Percentiles rank a stretch among this genome's conserved stretches.
Evolutionary conservation across 164 flowering plant genomes (phyloP).

Genomic region (Annona squamosa): DNA sequence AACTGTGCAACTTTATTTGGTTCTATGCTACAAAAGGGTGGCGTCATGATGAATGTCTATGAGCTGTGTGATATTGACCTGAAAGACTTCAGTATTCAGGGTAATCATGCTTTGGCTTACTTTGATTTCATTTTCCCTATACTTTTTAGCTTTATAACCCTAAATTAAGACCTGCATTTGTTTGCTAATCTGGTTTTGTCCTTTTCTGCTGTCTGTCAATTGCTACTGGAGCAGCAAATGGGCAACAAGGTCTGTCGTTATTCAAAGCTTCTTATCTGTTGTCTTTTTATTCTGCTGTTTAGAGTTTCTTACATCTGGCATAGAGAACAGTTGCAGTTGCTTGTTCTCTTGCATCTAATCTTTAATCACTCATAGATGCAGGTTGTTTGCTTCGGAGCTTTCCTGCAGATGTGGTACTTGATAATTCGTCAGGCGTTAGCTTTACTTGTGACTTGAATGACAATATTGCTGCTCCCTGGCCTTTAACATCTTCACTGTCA

Average conservation of each 20-base stretch:
- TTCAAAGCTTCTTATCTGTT: background rate
- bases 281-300: background rate
- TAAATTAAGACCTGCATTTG: background rate
- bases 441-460: constrained; percentile 91
- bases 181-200: constrained; percentile 12
- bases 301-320: background rate
- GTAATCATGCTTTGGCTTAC: constrained; percentile 20
- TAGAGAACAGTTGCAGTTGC: background rate
- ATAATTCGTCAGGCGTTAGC: constrained; percentile 71
- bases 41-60: constrained; percentile 76
- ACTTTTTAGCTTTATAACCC: constrained; percentile 3
- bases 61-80: constrained; percentile 95
- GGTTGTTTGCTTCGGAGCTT: constrained; percentile 87
- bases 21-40: constrained; percentile 68
- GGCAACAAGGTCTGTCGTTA: constrained; percentile 57
- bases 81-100: constrained; percentile 94
- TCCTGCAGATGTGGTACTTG: constrained; percentile 72
- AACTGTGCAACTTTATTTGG: constrained; percentile 77
- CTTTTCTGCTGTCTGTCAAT: constrained; percentile 15
- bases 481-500: constrained; percentile 67
- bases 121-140: background rate
- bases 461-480: constrained; percentile 98
- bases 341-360: background rate
- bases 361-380: constrained; percentile 16
- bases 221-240: constrained; percentile 48